phyloP scores from a whole-genome alignment of 148 eudicot genomes.

The Mesembryanthemum crystallinum region DNA sequence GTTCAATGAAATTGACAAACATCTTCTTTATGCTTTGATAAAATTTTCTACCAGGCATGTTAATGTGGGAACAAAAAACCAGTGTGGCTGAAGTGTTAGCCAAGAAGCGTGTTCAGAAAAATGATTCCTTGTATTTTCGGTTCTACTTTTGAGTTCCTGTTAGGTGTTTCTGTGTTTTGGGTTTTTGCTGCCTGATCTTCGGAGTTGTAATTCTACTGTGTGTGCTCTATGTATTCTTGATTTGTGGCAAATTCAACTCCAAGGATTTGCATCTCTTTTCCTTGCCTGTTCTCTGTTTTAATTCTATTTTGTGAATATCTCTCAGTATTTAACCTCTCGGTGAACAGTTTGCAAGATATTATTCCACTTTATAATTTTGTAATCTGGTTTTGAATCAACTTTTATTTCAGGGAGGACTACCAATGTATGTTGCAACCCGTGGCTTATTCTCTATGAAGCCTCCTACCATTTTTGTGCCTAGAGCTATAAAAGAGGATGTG shows the following conservation, averaged over 20 bases:
- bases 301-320: too few relatives aligned
- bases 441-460: constrained; percentile 80
- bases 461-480: constrained; percentile 85
- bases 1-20: background rate
- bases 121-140: too few relatives aligned
- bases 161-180: background rate
- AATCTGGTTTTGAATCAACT: background rate
- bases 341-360: background rate
- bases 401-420: constrained; percentile 71
- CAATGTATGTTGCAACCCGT: constrained; percentile 97
- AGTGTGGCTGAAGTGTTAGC: too few relatives aligned
- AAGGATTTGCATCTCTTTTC: background rate
- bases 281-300: background rate
- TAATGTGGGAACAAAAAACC: background rate
- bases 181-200: background rate
- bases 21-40: background rate
- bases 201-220: too few relatives aligned
- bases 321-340: background rate
- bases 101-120: too few relatives aligned
- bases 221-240: too few relatives aligned
- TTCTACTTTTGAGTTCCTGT: too few relatives aligned
- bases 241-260: too few relatives aligned
- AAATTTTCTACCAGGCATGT: background rate
- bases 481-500: constrained; percentile 55
- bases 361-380: too few relatives aligned